Conservation (phyloP, 805 yeast genomes). For the Metschnikowia gelsemii region DNA sequence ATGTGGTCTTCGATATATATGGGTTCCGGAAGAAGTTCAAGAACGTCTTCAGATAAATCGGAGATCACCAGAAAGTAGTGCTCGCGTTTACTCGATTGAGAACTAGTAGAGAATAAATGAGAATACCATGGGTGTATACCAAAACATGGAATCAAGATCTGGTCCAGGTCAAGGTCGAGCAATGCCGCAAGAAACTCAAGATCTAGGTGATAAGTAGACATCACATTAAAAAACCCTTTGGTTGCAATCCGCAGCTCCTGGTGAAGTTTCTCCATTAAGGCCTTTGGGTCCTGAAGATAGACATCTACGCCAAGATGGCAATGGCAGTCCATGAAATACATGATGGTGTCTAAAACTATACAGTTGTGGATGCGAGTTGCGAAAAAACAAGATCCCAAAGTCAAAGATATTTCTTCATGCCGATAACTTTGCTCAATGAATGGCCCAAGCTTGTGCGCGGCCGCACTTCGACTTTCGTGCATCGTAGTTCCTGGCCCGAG, state of each 20-base stretch:
- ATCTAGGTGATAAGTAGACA: slow-evolving; percentile 41
- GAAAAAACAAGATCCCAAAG: too few relatives aligned
- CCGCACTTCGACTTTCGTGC: too few relatives aligned
- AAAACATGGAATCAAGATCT: slow-evolving; percentile 44
- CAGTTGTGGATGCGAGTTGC: not conserved
- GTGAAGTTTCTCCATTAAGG: slow-evolving; percentile 7
- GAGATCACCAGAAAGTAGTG: slow-evolving; percentile 61
- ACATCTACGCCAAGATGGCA: slow-evolving; percentile 32
- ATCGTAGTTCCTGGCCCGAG: too few relatives aligned
- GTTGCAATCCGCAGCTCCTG: slow-evolving; percentile 6
- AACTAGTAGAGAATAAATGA: slow-evolving; percentile 52
- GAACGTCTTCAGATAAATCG: slow-evolving; percentile 41
- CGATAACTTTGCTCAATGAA: too few relatives aligned
- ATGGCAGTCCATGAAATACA: slow-evolving; percentile 26
- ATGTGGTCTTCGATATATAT: slow-evolving; percentile 39
- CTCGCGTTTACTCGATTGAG: slow-evolving; percentile 30
- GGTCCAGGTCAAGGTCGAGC: slow-evolving; percentile 13
- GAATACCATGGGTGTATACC: slow-evolving; percentile 95
- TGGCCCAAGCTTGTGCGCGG: too few relatives aligned
- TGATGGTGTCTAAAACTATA: not conserved
- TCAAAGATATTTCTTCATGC: too few relatives aligned
- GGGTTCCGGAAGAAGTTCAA: slow-evolving; percentile 63
- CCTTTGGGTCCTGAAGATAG: slow-evolving; percentile 10
- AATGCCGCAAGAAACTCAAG: slow-evolving; percentile 26
- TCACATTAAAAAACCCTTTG: slow-evolving; percentile 27